These are phyloP conservation scores for Mucor piriformis DNA, from an alignment of 371 early-diverging fungal species.

Conservation along the genomic window DNA sequence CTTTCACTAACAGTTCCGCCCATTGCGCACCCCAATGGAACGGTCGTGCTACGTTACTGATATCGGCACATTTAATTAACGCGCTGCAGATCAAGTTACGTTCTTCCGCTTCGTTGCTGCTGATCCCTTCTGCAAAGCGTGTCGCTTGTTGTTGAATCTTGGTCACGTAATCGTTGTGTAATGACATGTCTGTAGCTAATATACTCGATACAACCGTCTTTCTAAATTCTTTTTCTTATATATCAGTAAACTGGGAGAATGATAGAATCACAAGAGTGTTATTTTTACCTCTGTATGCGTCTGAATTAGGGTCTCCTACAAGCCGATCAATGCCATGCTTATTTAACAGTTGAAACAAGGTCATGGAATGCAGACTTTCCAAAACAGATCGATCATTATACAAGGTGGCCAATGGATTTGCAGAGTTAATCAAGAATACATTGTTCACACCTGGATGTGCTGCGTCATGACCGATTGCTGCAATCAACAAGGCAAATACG, in stretches of 20 bases:
- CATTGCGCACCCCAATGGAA: constrained; percentile 56
- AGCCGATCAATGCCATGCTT: constrained; percentile 58
- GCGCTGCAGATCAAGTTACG: constrained; percentile 61
- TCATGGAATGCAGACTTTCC: constrained; percentile 91
- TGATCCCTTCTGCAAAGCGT: constrained; percentile 45
- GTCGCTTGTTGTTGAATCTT: constrained; percentile 65
- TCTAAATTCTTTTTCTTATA: constrained; percentile 55
- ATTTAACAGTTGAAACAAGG: constrained; percentile 82
- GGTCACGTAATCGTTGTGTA: constrained; percentile 72
- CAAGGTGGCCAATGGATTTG: constrained; percentile 79
- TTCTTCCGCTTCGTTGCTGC: constrained; percentile 38
- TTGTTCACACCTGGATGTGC: constrained; percentile 88
- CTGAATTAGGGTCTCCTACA: constrained; percentile 21
- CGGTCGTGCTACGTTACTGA: constrained; percentile 71
- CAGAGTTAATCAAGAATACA: constrained; percentile 72
- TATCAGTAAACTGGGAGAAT: no score
- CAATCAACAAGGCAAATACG: constrained; percentile 70
- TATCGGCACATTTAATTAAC: constrained; percentile 84
- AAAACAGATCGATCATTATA: constrained; percentile 93
- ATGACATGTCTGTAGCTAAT: constrained; percentile 82
- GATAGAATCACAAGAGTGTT: no score
- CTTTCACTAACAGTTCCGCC: constrained; percentile 60
- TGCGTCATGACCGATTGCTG: constrained; percentile 81
- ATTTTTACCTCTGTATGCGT: constrained; percentile 42
- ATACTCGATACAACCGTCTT: constrained; percentile 70